Base-by-base conservation (phyloP, 345 rosid genomes). In the Orychophragmus violaceus region DNA sequence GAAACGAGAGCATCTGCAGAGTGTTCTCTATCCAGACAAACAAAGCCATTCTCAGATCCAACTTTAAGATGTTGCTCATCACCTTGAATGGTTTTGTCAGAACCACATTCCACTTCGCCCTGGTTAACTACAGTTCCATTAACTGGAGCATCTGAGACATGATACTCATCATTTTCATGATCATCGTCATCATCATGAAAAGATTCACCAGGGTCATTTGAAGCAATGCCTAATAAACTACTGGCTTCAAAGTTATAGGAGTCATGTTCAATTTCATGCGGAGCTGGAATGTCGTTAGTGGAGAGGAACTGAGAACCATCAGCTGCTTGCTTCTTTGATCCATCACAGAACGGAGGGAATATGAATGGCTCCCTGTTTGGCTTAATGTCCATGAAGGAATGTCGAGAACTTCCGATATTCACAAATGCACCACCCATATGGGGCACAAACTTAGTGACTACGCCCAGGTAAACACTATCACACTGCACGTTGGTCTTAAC, bases 401-500 rank as follows among this genome's bases (percentile, higher is more conserved):
- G 86, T 71, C 94, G 86, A 50, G 86, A 69, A 78, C 78, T 84
- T 64, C 96, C 96, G 52, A 93, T 88, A 64, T 88, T 88, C 62
- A 93, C 96, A 90, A 93, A 90, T 51, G 98, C 98, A 75, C 98
- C 98, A 39, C 96, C 96, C 98, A 93, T 90, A 71, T 86, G 84
- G 11, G 98, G 98, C 46, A 85, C 97, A 75, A 86, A 85, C 78
- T 88, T 90, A 45, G 87, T 75, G 50, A 93, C 80, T 44, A 88
- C 84, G 13, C 98, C 97, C 50, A 93, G 75, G 76, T 93, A 93
- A 54, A 93, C 87, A 79, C 87, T 93, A 75, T 93, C 97, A 81
- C 96, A 88, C 78, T 80, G 94, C 62, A 90, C 98, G 36, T 84
- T 83, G 68, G 76, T 83, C 81, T 93, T 93, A 55, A 90, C 96